phyloP scores from a whole-genome alignment of 2,329 filamentous ascomycete species.

The Verticillium longisporum region DNA sequence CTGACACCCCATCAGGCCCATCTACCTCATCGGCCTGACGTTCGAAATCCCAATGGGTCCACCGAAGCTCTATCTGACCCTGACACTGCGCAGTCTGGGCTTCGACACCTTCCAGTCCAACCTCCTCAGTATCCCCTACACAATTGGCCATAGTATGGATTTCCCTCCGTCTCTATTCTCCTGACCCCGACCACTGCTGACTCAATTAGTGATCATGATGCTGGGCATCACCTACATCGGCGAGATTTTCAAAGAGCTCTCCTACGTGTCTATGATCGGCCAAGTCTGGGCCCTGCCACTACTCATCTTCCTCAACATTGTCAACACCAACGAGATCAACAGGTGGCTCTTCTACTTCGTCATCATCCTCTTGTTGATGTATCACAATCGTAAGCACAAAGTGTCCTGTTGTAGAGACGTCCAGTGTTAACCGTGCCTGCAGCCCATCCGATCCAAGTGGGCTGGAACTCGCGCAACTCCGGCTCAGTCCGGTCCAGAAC shows the following conservation, averaged over 20 bases:
- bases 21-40: conserved; percentile 46
- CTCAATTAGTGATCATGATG: conserved; percentile 15
- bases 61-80: conserved; percentile 49
- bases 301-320: conserved; percentile 38
- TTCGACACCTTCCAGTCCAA: conserved; percentile 58
- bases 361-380: conserved; percentile 25
- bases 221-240: conserved; percentile 36
- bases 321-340: conserved; percentile 19
- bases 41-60: conserved; percentile 45
- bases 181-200: conserved; percentile 24
- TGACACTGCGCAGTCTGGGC: conserved; percentile 49
- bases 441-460: conserved; percentile 40
- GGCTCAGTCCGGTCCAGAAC: conserved; percentile 55
- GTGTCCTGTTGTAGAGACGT: neutral
- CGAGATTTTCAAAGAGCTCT: conserved; percentile 41
- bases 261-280: conserved; percentile 34
- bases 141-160: conserved; percentile 22
- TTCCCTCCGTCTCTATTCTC: too few species aligned
- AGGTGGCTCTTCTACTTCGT: conserved; percentile 27
- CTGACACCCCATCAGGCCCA: conserved; percentile 20
- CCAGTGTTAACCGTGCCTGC: conserved; percentile 5
- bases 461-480: conserved; percentile 47
- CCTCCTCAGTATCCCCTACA: conserved; percentile 53
- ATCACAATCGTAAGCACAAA: conserved; percentile 22
- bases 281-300: conserved; percentile 57